Evolutionary conservation across 495 filamentous ascomycete species (phyloP).

Genomic region (Aspergillus coremiiformis): DNA sequence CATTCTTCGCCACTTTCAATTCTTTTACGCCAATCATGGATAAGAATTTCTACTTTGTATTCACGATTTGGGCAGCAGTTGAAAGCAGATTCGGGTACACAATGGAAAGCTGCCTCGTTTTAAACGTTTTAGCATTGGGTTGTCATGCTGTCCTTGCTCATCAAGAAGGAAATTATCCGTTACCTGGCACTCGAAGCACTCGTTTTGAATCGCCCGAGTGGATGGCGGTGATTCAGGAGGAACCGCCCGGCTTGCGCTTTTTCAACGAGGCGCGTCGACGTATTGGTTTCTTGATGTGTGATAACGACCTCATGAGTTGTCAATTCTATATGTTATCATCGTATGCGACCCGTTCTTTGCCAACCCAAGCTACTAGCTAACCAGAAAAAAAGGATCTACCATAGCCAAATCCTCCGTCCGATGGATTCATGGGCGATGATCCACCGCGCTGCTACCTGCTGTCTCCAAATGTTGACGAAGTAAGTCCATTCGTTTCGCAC

Average conservation of each 20-base stretch:
- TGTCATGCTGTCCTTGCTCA: slow-evolving; percentile 38
- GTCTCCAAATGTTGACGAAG: slow-evolving; percentile 42
- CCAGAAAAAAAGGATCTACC: slow-evolving; percentile 25
- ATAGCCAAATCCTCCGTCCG: slow-evolving; percentile 39
- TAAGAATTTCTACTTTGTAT: slow-evolving; percentile 39
- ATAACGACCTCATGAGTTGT: slow-evolving; percentile 41
- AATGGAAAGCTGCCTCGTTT: slow-evolving; percentile 38
- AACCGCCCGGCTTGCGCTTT: slow-evolving; percentile 36
- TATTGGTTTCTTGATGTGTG: slow-evolving; percentile 43
- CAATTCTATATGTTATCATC: slow-evolving; percentile 43
- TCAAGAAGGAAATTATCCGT: slow-evolving; percentile 39
- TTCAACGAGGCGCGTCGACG: slow-evolving; percentile 42
- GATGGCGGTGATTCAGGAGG: slow-evolving; percentile 37
- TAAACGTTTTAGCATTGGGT: slow-evolving; percentile 40
- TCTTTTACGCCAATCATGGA: slow-evolving; percentile 44
- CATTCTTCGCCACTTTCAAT: slow-evolving; percentile 39
- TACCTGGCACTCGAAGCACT: slow-evolving; percentile 28
- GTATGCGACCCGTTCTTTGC: slow-evolving; percentile 16
- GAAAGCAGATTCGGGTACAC: slow-evolving; percentile 39
- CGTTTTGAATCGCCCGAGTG: slow-evolving; percentile 39
- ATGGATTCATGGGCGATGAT: slow-evolving; percentile 45
- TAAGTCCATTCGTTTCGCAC: slow-evolving; percentile 13
- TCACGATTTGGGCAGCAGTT: slow-evolving; percentile 37
- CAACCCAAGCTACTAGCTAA: slow-evolving; percentile 5
- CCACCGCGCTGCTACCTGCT: slow-evolving; percentile 41